phyloP scores from a whole-genome alignment of 768 basidiomycete genomes.

The Daedaleopsis nitida region DNA sequence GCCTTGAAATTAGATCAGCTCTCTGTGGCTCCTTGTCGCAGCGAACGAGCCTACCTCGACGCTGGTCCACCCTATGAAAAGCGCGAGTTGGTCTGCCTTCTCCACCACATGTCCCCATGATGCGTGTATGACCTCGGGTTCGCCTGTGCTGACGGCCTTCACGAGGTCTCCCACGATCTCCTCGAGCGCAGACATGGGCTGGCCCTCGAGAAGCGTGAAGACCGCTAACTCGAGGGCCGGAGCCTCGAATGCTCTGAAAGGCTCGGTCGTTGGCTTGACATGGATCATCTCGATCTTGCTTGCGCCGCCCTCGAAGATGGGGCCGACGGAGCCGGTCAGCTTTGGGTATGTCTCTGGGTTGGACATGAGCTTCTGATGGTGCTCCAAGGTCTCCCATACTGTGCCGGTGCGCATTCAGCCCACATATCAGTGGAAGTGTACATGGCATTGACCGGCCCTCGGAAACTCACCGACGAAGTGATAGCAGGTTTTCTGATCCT shows the following conservation, averaged over 20 bases:
- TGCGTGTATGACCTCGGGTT: conserved; percentile 1
- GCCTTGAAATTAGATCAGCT: too few species aligned
- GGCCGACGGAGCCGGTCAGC: neutral
- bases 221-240: conserved; percentile 17
- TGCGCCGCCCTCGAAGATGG: neutral
- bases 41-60: conserved; percentile 9
- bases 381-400: neutral
- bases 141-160: neutral
- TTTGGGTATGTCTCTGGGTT: conserved; percentile 2
- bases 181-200: conserved; percentile 5
- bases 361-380: neutral
- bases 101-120: conserved; percentile 16
- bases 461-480: too few species aligned
- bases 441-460: too few species aligned
- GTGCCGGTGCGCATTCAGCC: too few species aligned
- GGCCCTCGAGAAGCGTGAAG: conserved; percentile 5
- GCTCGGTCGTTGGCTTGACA: conserved; percentile 10
- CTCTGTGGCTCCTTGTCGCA: too few species aligned
- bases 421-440: too few species aligned
- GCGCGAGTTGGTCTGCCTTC: neutral
- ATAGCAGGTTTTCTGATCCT: too few species aligned
- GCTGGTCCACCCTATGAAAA: conserved; percentile 16
- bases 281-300: conserved; percentile 4
- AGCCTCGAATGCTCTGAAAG: conserved; percentile 13
- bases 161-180: conserved; percentile 1